These are phyloP conservation scores for Mycena capillaripes DNA, from an alignment of 768 basidiomycete species.

Conservation along the genomic window DNA sequence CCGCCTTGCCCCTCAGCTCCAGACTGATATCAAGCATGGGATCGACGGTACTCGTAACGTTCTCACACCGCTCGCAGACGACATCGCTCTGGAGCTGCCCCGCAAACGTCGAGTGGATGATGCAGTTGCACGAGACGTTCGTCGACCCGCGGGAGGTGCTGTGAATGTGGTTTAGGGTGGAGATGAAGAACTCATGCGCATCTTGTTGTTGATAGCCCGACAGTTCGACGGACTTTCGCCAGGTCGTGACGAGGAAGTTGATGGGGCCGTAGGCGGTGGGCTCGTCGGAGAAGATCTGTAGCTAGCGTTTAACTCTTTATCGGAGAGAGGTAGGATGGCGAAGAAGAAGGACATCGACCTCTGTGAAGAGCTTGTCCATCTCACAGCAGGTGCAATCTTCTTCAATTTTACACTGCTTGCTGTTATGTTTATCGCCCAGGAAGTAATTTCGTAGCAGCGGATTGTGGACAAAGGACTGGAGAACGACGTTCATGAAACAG, in stretches of 20 bases:
- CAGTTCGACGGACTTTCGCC: slow-evolving; percentile 85
- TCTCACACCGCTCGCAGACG: slow-evolving; percentile 87
- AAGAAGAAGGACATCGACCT: slow-evolving; percentile 56
- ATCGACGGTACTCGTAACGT: slow-evolving; percentile 83
- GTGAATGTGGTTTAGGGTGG: slow-evolving; percentile 90
- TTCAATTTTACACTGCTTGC: slow-evolving; percentile 72
- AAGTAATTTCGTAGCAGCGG: slow-evolving; percentile 92
- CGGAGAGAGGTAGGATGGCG: no score
- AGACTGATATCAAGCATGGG: slow-evolving; percentile 94
- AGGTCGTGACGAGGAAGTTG: slow-evolving; percentile 86
- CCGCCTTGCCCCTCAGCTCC: slow-evolving; percentile 75
- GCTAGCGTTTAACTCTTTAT: neutral
- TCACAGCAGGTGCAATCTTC: slow-evolving; percentile 89
- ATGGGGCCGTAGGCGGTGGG: slow-evolving; percentile 82
- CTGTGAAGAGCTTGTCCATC: slow-evolving; percentile 89
- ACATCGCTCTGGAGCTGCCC: slow-evolving; percentile 92
- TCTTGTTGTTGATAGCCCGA: slow-evolving; percentile 96
- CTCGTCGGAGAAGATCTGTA: slow-evolving; percentile 70
- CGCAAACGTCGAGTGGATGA: slow-evolving; percentile 93
- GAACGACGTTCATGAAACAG: slow-evolving; percentile 93
- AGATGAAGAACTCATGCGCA: slow-evolving; percentile 90
- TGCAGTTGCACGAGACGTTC: slow-evolving; percentile 87
- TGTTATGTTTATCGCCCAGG: slow-evolving; percentile 91
- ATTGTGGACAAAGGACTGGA: slow-evolving; percentile 92
- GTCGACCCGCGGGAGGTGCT: slow-evolving; percentile 80